Evolutionary conservation across 208 protist genomes (phyloP).

Genomic region (Crithidia thermophila): DNA sequence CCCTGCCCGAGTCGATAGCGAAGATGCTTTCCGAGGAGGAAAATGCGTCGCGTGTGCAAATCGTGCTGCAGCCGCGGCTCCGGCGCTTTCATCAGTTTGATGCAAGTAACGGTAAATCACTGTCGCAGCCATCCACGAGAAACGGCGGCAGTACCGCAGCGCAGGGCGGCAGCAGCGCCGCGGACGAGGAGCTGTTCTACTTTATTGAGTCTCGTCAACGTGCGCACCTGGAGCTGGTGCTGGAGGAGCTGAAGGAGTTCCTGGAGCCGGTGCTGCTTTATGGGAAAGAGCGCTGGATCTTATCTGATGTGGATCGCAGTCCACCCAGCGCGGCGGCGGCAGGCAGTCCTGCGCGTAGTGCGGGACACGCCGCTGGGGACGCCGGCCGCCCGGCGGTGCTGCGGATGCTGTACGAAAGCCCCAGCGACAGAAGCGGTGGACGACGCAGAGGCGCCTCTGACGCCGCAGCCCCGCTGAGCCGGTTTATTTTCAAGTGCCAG

Average conservation of each 20-base stretch:
- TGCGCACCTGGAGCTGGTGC: slow-evolving; percentile 64
- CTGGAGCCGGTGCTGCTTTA: slow-evolving; percentile 72
- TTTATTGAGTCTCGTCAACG: slow-evolving; percentile 85
- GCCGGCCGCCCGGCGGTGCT: slow-evolving; percentile 39
- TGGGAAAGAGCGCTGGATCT: slow-evolving; percentile 69
- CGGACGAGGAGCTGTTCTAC: slow-evolving; percentile 59
- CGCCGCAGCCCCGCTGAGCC: slow-evolving; percentile 8
- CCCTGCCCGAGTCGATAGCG: slow-evolving; percentile 58
- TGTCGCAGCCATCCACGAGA: not conserved
- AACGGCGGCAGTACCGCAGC: not conserved
- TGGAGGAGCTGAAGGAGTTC: slow-evolving; percentile 58
- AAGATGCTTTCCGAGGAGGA: slow-evolving; percentile 74
- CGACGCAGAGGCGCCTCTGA: not conserved
- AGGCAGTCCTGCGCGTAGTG: not conserved
- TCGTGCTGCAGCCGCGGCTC: slow-evolving; percentile 82
- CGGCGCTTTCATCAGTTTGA: slow-evolving; percentile 47
- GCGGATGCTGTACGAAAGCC: slow-evolving; percentile 38
- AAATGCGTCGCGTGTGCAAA: slow-evolving; percentile 60
- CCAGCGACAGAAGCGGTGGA: not conserved
- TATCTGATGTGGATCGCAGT: slow-evolving; percentile 85
- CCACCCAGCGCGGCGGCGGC: slow-evolving; percentile 20
- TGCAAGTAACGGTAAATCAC: not conserved
- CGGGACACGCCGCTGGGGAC: slow-evolving; percentile 13
- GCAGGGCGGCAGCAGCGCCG: not conserved
- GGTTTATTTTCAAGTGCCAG: slow-evolving; percentile 84